phyloP scores from a whole-genome alignment of 345 rosid genomes.

The Gossypium mustelinum region DNA sequence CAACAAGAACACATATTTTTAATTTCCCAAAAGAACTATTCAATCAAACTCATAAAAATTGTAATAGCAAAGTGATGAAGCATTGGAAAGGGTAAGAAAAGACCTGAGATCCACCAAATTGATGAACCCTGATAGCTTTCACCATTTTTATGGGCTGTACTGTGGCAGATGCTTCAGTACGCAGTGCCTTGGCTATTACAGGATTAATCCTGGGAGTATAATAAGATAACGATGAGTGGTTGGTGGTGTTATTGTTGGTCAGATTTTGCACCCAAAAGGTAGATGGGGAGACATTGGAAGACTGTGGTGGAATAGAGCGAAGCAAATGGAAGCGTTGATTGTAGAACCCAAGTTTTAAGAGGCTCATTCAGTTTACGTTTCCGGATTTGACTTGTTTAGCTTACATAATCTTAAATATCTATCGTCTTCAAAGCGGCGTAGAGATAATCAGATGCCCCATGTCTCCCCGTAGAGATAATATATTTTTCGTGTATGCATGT shows the following conservation, averaged over 20 bases:
- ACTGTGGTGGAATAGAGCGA: background rate
- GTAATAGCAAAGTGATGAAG: background rate
- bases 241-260: background rate
- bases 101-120: conserved; percentile 91
- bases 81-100: background rate
- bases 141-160: conserved; percentile 50
- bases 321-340: background rate
- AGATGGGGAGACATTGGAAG: background rate
- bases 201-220: background rate
- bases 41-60: background rate
- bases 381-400: background rate
- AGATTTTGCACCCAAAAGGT: background rate
- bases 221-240: background rate
- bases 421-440: background rate
- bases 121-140: conserved; percentile 77
- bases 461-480: too few relatives aligned
- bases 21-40: background rate
- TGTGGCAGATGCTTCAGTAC: conserved; percentile 18
- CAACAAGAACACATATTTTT: background rate
- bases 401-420: background rate
- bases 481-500: too few relatives aligned
- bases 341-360: conserved; percentile 5
- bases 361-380: background rate
- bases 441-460: too few relatives aligned
- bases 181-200: background rate